phyloP scores from a whole-genome alignment of 2,329 filamentous ascomycete species.

The Colletotrichum sp. region DNA sequence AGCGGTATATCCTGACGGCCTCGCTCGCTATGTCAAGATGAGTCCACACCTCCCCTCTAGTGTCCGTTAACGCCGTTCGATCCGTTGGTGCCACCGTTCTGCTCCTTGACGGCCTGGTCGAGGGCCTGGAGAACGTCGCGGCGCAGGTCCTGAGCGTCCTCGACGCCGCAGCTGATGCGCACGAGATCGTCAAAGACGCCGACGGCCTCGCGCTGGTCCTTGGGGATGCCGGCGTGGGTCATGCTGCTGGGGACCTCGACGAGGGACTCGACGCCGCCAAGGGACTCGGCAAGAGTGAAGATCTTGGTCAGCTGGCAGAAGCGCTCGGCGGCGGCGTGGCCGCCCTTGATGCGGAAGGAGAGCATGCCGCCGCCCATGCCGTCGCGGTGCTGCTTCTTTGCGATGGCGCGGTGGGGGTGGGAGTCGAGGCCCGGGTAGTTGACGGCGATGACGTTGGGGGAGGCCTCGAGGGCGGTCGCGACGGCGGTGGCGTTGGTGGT shows the following conservation, averaged over 20 bases:
- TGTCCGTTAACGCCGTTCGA: conserved; percentile 30
- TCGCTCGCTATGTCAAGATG: neutral
- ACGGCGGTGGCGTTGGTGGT: conserved; percentile 81
- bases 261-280: conserved; percentile 91
- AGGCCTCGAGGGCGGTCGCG: conserved; percentile 77
- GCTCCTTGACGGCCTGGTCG: conserved; percentile 68
- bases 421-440: conserved; percentile 94
- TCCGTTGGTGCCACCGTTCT: conserved; percentile 26
- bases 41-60: neutral
- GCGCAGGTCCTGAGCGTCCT: conserved; percentile 85
- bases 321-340: conserved; percentile 81
- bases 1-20: neutral
- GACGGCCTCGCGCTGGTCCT: conserved; percentile 86
- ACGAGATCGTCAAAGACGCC: conserved; percentile 96
- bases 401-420: conserved; percentile 85
- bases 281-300: conserved; percentile 90
- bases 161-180: conserved; percentile 90
- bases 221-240: conserved; percentile 96
- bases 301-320: conserved; percentile 92
- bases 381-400: conserved; percentile 88
- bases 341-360: conserved; percentile 91
- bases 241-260: conserved; percentile 93
- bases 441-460: conserved; percentile 83
- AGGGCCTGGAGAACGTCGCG: conserved; percentile 84
- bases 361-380: conserved; percentile 98